Conservation (phyloP, 129 eudicot genomes). For the Sambucus nigra region DNA sequence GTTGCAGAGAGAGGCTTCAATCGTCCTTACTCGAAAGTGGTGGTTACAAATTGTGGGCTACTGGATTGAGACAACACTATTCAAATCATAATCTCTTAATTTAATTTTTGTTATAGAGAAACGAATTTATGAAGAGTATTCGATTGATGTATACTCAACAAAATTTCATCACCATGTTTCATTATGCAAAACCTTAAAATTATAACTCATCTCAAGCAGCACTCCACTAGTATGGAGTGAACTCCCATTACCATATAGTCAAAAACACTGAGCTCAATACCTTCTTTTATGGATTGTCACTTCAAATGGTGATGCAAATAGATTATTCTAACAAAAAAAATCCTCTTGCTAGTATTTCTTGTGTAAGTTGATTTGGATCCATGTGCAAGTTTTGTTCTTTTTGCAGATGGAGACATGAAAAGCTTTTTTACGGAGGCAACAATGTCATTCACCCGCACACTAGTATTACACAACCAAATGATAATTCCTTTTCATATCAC, state of each 20-base stretch:
- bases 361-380: too few relatives aligned
- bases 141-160: slow-evolving; percentile 2
- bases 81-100: slow-evolving; percentile 6
- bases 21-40: slow-evolving; percentile 82
- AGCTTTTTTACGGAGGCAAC: slow-evolving; percentile 62
- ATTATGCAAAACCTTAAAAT: slow-evolving; percentile 5
- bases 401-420: slow-evolving; percentile 50
- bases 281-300: too few relatives aligned
- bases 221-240: too few relatives aligned
- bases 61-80: slow-evolving; percentile 15
- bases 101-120: slow-evolving; percentile 9
- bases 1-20: slow-evolving; percentile 96
- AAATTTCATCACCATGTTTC: slow-evolving; percentile 1
- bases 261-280: too few relatives aligned
- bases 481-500: too few relatives aligned
- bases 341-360: too few relatives aligned
- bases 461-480: too few relatives aligned
- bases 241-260: too few relatives aligned
- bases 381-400: slow-evolving; percentile 45
- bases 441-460: slow-evolving; percentile 74
- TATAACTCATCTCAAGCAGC: too few relatives aligned
- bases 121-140: slow-evolving; percentile 13
- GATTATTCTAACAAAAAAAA: too few relatives aligned
- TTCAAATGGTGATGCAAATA: too few relatives aligned
- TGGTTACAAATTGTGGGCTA: slow-evolving; percentile 76